Base-by-base conservation (phyloP, 2,329 filamentous ascomycete species). In the Colletotrichum lindemuthianum region DNA sequence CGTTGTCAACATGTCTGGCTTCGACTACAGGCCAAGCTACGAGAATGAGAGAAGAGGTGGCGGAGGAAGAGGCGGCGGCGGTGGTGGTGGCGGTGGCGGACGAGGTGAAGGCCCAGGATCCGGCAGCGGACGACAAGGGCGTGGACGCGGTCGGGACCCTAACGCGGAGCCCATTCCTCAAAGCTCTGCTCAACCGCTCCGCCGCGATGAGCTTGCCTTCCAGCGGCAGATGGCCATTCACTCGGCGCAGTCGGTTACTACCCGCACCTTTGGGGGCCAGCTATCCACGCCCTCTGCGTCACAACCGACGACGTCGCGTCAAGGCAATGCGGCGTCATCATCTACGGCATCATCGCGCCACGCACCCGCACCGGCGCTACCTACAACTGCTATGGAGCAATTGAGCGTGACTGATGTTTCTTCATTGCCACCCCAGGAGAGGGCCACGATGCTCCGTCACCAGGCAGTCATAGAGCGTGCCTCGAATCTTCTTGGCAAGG, bases 201-300 rank as follows among this genome's bases (percentile, higher is more conserved):
- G 92, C 52, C 84, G 96, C 73, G 96, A 96, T 68, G 93, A 98
- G 76, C 80, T 97, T 57, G 95, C 96, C 2, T 97, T 93, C 75
- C 95, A 98, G 73, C 86, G 96, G 54, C 93, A 97, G 72, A 89
- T 97, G 83, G 94, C 93, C 44, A 93, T 98, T 53, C 93, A 97
- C 70, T 94, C 90, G 53, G 90, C 93, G 1, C 93, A 96, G 72
- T 92, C 93, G 0, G 86, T 92, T 0, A 88, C 92, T 0, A 90
- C 87, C 48, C 87, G 93, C 47, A 93, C 88, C 3, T 97, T 97
- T 79, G 93, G 94, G 47, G 93, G 93, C 7, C 90, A 93, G 71
- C 84, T 97, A 54, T 92, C 90, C n/a, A 75, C 84, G 16, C 73
- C 77, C 56, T 76, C 84, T 47, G 72, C 69, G 4, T 68, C 72